phyloP scores from a whole-genome alignment of 768 basidiomycete species.

The Suillus subaureus region DNA sequence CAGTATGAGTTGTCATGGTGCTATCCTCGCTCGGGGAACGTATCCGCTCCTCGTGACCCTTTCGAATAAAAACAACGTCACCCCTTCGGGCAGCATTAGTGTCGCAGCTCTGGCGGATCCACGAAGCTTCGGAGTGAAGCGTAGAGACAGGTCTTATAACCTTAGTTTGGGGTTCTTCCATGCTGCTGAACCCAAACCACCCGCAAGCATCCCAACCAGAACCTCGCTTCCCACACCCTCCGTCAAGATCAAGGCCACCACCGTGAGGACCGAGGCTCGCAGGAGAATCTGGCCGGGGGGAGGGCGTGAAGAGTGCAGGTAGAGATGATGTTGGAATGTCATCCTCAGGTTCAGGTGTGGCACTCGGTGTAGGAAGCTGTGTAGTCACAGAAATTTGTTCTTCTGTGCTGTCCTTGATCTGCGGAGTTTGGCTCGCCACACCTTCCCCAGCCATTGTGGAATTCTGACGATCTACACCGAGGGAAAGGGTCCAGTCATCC shows the following conservation, averaged over 20 bases:
- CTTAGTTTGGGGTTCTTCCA: neutral
- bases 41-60: slow-evolving; percentile 5
- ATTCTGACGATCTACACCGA: slow-evolving; percentile 33
- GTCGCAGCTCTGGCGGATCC: slow-evolving; percentile 17
- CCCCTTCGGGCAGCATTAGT: slow-evolving; percentile 13
- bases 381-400: slow-evolving; percentile 8
- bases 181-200: slow-evolving; percentile 29
- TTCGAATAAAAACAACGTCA: slow-evolving; percentile 12
- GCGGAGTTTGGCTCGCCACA: neutral
- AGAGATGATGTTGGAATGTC: neutral
- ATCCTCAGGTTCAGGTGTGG: slow-evolving; percentile 24
- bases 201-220: slow-evolving; percentile 35
- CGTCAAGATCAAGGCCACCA: slow-evolving; percentile 32
- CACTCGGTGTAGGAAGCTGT: slow-evolving; percentile 31
- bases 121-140: neutral
- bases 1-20: slow-evolving; percentile 21
- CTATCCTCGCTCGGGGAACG: slow-evolving; percentile 30
- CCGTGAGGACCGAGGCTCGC: slow-evolving; percentile 29
- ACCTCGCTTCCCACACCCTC: slow-evolving; percentile 33
- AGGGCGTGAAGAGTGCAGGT: neutral
- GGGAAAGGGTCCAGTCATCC: slow-evolving; percentile 33
- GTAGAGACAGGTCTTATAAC: neutral
- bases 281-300: slow-evolving; percentile 14
- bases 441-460: neutral
- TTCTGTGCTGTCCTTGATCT: slow-evolving; percentile 4